Conservation (phyloP, 2,329 filamentous ascomycete species). For the Fusarium musae region DNA sequence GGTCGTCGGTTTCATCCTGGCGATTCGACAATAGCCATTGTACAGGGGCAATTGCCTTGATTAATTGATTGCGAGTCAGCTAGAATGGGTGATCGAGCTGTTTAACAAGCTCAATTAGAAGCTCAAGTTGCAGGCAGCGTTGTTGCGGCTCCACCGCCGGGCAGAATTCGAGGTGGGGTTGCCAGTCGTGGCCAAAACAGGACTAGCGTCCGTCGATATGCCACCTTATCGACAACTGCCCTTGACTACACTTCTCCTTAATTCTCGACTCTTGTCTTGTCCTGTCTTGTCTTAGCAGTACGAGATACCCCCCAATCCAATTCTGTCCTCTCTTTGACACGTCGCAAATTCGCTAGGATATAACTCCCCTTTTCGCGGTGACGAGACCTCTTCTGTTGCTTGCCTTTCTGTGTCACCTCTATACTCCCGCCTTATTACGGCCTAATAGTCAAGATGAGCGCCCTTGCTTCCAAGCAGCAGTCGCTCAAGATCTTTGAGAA, state of each 20-base stretch:
- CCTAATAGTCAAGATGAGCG: conserved; percentile 64
- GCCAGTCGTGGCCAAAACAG: conserved; percentile 46
- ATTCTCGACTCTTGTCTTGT: conserved; percentile 37
- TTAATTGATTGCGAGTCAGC: not conserved
- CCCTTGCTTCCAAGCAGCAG: conserved; percentile 87
- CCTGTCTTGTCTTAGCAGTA: conserved; percentile 30
- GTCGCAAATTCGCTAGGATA: conserved; percentile 19
- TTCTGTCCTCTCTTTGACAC: conserved; percentile 34
- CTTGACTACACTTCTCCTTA: conserved; percentile 50
- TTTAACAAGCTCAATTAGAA: conserved; percentile 2
- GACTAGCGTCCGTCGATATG: conserved; percentile 54
- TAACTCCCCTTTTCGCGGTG: conserved; percentile 6
- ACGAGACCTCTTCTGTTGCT: not conserved
- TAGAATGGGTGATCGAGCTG: not conserved
- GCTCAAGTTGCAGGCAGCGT: not conserved
- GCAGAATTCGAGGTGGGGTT: conserved; percentile 48
- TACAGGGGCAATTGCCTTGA: conserved; percentile 38
- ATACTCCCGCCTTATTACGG: conserved; percentile 18
- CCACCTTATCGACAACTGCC: conserved; percentile 53
- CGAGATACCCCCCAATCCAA: conserved; percentile 3
- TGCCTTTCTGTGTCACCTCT: conserved; percentile 10
- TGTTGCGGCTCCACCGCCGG: conserved; percentile 49
- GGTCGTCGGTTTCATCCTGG: conserved; percentile 60
- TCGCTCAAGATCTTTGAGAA: conserved; percentile 99
- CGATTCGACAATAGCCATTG: conserved; percentile 51